Percentiles rank a stretch among this genome's conserved stretches.
Evolutionary conservation across 2,329 filamentous ascomycete species (phyloP).

Genomic region (Penicillium sp.): DNA sequence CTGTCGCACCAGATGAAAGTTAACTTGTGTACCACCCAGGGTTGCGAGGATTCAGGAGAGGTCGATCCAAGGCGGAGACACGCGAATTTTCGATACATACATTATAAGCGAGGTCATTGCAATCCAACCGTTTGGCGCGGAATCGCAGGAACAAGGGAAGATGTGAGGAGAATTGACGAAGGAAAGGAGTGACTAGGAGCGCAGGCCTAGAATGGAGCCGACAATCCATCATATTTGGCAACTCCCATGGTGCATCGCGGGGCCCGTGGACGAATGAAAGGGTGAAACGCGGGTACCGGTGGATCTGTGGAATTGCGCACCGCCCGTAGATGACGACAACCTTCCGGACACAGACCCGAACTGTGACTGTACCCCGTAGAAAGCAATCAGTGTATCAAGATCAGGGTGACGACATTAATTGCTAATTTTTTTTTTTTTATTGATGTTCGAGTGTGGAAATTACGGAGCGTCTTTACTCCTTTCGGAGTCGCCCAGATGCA

Average conservation of each 20-base stretch:
- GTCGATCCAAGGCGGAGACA: neutral
- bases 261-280: conserved; percentile 8
- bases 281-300: conserved; percentile 5
- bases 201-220: conserved; percentile 2
- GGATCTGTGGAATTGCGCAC: conserved; percentile 5
- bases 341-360: neutral
- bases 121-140: neutral
- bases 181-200: neutral
- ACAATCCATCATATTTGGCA: neutral
- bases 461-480: neutral
- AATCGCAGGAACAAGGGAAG: neutral
- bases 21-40: conserved; percentile 4
- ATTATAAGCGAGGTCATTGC: neutral
- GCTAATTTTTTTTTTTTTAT: neutral
- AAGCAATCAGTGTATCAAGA: neutral
- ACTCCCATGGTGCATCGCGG: neutral
- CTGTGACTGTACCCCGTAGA: neutral
- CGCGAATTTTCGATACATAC: neutral
- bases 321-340: conserved; percentile 11
- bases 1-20: conserved; percentile 17
- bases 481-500: neutral
- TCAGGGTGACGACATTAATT: neutral
- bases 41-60: neutral
- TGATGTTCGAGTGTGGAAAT: neutral
- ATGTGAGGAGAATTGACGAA: neutral